phyloP scores from a whole-genome alignment of 106 monocot genomes.

The Acorus gramineus region DNA sequence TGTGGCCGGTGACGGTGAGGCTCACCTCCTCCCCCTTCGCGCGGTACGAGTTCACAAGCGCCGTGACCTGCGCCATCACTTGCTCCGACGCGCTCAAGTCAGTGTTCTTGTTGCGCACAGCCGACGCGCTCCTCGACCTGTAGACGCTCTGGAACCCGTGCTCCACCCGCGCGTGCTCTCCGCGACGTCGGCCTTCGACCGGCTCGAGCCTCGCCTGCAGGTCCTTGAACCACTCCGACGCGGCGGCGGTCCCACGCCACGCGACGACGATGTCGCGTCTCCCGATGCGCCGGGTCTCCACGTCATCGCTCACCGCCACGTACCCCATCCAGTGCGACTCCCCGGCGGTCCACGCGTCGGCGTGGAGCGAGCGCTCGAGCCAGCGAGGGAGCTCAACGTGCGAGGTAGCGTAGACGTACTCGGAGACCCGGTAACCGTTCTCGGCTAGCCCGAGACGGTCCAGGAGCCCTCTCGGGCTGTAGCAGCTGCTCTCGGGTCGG shows the following conservation, averaged over 20 bases:
- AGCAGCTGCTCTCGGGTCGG: constrained; percentile 41
- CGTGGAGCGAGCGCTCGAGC: constrained; percentile 32
- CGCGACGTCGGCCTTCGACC: not conserved
- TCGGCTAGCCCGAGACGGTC: constrained; percentile 23
- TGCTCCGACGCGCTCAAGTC: constrained; percentile 58
- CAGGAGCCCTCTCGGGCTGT: constrained; percentile 27
- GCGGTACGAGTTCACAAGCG: constrained; percentile 30
- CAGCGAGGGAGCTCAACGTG: constrained; percentile 32
- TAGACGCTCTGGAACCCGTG: constrained; percentile 55
- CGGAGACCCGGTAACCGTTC: constrained; percentile 37
- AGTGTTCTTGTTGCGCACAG: constrained; percentile 30
- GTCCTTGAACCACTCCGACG: constrained; percentile 54
- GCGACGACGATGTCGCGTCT: constrained; percentile 52
- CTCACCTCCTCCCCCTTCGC: constrained; percentile 46
- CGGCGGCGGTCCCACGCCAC: constrained; percentile 53
- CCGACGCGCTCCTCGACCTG: constrained; percentile 34
- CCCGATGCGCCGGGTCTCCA: constrained; percentile 33
- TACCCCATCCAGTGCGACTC: constrained; percentile 81
- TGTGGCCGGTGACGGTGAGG: constrained; percentile 69
- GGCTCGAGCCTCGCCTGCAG: constrained; percentile 28
- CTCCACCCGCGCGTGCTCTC: constrained; percentile 28
- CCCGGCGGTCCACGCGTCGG: constrained; percentile 32
- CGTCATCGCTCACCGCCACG: constrained; percentile 52
- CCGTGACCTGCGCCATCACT: constrained; percentile 40
- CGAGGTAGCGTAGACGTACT: constrained; percentile 66